phyloP scores from a whole-genome alignment of 208 protist species.

The Vickermania ingenoplastis region DNA sequence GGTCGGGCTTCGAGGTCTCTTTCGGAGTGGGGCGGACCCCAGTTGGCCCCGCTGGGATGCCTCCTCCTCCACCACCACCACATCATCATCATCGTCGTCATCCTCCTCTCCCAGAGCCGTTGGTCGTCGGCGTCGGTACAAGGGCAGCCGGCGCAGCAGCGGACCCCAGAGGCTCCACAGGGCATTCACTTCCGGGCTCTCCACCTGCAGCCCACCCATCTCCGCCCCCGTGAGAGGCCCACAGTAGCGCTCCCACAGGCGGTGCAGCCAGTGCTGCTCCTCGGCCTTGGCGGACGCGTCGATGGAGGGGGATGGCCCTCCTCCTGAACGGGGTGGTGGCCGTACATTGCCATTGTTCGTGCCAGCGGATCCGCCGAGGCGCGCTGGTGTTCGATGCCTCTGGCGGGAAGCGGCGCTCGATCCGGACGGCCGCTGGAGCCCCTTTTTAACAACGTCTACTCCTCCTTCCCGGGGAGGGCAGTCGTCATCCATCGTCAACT shows the following conservation, averaged over 20 bases:
- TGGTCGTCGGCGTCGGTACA: not conserved
- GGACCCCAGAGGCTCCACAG: not conserved
- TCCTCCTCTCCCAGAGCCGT: not conserved
- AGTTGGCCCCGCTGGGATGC: too few species aligned
- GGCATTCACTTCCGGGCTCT: not conserved
- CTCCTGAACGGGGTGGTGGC: too few species aligned
- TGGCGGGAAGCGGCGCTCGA: too few species aligned
- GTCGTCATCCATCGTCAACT: too few species aligned
- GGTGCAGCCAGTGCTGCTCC: not conserved
- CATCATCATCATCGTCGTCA: not conserved
- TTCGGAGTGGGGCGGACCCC: conserved; percentile 7
- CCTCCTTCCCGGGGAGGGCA: too few species aligned
- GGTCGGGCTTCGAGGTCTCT: not conserved
- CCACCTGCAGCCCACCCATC: not conserved
- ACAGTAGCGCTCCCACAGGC: conserved; percentile 1
- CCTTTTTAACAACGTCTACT: too few species aligned
- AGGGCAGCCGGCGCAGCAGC: not conserved
- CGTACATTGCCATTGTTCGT: too few species aligned
- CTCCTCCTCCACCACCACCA: not conserved
- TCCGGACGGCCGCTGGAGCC: too few species aligned
- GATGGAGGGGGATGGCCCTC: too few species aligned
- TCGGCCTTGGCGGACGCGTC: not conserved
- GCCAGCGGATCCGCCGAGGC: too few species aligned
- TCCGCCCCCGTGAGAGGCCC: not conserved
- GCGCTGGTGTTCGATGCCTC: too few species aligned